These are phyloP conservation scores for Candida schatavii DNA, from an alignment of 805 yeast species.

Conservation along the genomic window DNA sequence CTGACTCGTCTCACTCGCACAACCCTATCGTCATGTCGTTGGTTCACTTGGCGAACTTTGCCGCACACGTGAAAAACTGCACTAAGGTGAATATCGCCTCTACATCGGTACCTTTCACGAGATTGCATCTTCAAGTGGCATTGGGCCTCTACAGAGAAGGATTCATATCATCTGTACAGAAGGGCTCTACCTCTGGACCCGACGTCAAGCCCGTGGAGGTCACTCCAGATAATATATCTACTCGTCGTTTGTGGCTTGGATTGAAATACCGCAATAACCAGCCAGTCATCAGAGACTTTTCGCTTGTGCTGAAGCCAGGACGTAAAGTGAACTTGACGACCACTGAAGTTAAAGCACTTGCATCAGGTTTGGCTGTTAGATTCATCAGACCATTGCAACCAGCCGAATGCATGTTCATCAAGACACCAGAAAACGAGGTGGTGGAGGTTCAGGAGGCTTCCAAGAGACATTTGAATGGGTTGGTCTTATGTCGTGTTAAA, in stretches of 20 bases:
- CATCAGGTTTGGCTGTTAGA: slow-evolving; percentile 74
- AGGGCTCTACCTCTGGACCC: slow-evolving; percentile 84
- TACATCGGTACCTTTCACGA: slow-evolving; percentile 80
- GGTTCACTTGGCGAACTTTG: slow-evolving; percentile 76
- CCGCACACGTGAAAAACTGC: slow-evolving; percentile 89
- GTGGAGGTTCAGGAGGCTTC: slow-evolving; percentile 87
- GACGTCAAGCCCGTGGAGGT: slow-evolving; percentile 71
- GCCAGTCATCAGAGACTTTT: slow-evolving; percentile 71
- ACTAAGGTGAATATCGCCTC: slow-evolving; percentile 67
- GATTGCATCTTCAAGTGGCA: slow-evolving; percentile 79
- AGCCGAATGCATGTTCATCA: slow-evolving; percentile 81
- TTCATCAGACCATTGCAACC: slow-evolving; percentile 79
- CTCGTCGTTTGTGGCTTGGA: slow-evolving; percentile 89
- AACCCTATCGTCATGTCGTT: slow-evolving; percentile 59
- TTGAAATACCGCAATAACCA: slow-evolving; percentile 79
- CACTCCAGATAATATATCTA: slow-evolving; percentile 81
- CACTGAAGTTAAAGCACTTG: slow-evolving; percentile 66
- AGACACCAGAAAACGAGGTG: slow-evolving; percentile 45
- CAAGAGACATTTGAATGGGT: slow-evolving; percentile 65
- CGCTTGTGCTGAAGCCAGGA: slow-evolving; percentile 81
- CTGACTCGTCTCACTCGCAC: neutral
- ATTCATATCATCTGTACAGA: slow-evolving; percentile 75
- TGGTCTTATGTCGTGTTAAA: slow-evolving; percentile 76
- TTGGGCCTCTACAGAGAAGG: slow-evolving; percentile 89
- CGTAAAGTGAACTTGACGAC: slow-evolving; percentile 63